Evolutionary conservation across 805 yeast genomes (phyloP), one percentile per base, ranked within the genome.

Genomic region (Isabelozyma rhagii): DNA sequence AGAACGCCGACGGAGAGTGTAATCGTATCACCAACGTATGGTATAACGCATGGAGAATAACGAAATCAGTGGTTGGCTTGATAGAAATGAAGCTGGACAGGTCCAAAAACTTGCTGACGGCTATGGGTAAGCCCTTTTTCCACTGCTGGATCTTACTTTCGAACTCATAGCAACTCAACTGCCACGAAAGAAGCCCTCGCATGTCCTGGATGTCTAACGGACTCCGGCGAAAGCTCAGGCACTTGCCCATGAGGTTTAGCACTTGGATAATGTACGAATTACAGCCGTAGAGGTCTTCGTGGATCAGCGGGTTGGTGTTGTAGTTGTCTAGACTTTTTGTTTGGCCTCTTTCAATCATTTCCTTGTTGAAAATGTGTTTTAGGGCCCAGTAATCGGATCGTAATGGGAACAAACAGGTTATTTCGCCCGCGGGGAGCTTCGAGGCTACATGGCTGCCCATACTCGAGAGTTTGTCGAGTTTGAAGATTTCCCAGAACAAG

Each of bases 401-500:
- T 8, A 48, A 13, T 5, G 60, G 59, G n/a, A 54, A 44, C 3
- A 47, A 31, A 40, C 52, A 48, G 9, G 47, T 28, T 13, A 55
- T 43, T 40, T 54, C 58, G 13, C 39, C 36, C 8, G 40, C 45
- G 3, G 55, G 57, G 13, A 55, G 41, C 39, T 57, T 55, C 9
- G 51, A 39, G 7, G 46, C 43, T 27, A 54, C 54, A 18, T 48
- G 52, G 39, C 51, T 53, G 13, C 51, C 49, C 47, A 52, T 49
- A 42, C 56, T 54, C 8, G 53, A 47, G 5, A 57, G 31, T 25
- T 43, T 47, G 39, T 55, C 59, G 9, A 57, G 53, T 25, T 52
- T 53, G 40, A 51, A 57, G 43, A 57, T 50, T 29, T 55, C 61
- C 57, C 59, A 57, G 18, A 55, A 41, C 17, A 55, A 41, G 8